Base-by-base conservation (phyloP, 805 yeast genomes). In the Hanseniaspora thailandica region DNA sequence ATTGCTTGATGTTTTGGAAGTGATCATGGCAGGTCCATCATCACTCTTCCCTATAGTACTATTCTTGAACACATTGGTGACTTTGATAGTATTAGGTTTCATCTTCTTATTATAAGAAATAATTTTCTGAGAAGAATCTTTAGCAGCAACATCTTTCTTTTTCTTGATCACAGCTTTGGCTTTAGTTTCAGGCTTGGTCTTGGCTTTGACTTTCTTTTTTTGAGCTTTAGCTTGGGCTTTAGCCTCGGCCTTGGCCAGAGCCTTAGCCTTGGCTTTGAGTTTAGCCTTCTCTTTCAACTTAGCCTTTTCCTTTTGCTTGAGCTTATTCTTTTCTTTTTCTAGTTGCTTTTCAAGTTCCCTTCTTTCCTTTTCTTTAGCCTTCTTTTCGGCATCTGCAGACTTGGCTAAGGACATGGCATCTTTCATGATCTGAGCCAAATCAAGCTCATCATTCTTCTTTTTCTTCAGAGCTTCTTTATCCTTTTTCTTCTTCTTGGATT, bases 321-420 rank as follows among this genome's bases (percentile, higher is more conserved):
- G 61, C 43, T 58, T 63, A 45, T 58, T 60, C 26, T 60, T 58
- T 13, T 59, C 56, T 33, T 62, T 60, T 49, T 58, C 57, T 35
- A 60, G 46, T 5, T 55, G 23, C 4, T 55, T 40, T 34, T 61
- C 38, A 3, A 56, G n/a, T 30, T 57, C 61, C 5, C 62, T 52
- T 6, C 59, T 62, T 44, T 56, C 57, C 33, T 31, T 40, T n/a
- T 36, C 34, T 25, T 30, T 38, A 30, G 33, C 35, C 22, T 19
- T 25, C 30, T 48, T 28, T 8, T 59, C 43, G 45, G 48, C 48
- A 23, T 57, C 58, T 56, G 81, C 78, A 56, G 78, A 82, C 72
- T 80, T 78, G 0, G 89, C 93, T 82, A 84, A 73, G 45, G 77
- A 77, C 69, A 84, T 74, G 1, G 90, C 93, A 66, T 82, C 82